Evolutionary conservation across 2,329 filamentous ascomycete species (phyloP).

Genomic region (Neurospora crassa): DNA sequence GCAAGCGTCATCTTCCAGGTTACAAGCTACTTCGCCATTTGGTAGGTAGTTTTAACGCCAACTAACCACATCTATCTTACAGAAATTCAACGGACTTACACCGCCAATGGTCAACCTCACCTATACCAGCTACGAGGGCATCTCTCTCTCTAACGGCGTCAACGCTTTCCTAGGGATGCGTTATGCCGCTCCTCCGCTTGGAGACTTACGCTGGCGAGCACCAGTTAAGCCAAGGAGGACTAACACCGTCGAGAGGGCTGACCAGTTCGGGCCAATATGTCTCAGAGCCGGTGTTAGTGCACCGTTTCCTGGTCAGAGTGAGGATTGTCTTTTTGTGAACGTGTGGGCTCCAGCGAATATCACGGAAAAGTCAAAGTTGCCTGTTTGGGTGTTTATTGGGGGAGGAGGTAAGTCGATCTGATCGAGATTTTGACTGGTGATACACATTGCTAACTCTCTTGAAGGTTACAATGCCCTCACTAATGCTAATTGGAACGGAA

Average conservation of each 20-base stretch:
- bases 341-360: constrained; percentile 33
- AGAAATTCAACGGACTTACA: background rate
- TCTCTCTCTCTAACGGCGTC: constrained; percentile 27
- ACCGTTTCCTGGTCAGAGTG: constrained; percentile 21
- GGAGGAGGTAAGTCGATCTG: constrained; percentile 25
- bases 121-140: constrained; percentile 36
- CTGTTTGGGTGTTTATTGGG: constrained; percentile 46
- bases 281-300: constrained; percentile 27
- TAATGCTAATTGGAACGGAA: constrained; percentile 44
- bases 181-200: constrained; percentile 42
- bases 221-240: constrained; percentile 32
- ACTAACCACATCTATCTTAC: background rate
- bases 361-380: constrained; percentile 32
- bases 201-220: constrained; percentile 39
- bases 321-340: constrained; percentile 35
- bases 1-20: background rate
- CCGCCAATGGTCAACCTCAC: constrained; percentile 27
- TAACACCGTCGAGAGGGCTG: constrained; percentile 25
- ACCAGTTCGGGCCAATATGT: constrained; percentile 37
- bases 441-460: background rate
- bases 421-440: background rate
- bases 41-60: background rate
- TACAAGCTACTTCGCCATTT: background rate
- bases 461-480: constrained; percentile 34
- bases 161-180: constrained; percentile 39